Base-by-base conservation (phyloP, 768 basidiomycete genomes). In the Xerocomus spinulosus region DNA sequence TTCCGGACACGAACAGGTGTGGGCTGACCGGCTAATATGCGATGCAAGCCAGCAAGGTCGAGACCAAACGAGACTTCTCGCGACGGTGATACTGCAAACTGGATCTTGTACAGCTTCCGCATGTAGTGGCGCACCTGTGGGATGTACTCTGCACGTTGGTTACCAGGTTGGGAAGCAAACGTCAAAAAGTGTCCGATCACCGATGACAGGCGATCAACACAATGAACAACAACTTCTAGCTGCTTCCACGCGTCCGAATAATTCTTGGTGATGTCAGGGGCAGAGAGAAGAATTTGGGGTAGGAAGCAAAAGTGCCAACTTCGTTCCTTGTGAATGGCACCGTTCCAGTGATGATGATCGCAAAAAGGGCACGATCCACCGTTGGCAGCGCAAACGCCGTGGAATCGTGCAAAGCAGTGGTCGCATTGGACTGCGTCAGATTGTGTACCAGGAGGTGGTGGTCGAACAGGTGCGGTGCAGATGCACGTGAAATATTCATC, bases 341-440 rank as follows among this genome's bases (percentile, higher is more conserved):
- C 89, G 56, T 92, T 89, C 89, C 89, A 92, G 59, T 92, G 90
- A 52, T 90, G 85, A 57, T 90, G 88, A 54, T 92, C 89, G 55
- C 89, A 92, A 72, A 92, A 92, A 0, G 89, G 89, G 61, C 89
- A 92, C 5, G 89, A 92, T 29, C 89, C 90, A n/a, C 89, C 89
- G 53, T 85, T 87, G 55, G 83, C 83, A 10, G 88, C 89, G 57
- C 89, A 92, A 41, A 82, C 76, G 5, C 87, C 88, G 51, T 92
- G 89, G 68, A 92, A 92, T 41, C 88, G 74, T 40, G 89, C 90
- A 62, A 79, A 87, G 53, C 89, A 92, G 56, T 92, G 88, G 60
- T 92, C 89, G 62, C 89, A 92, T 62, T 92, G 90, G 14, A 92
- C 90, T 1, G 90, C 89, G 61, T 91, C 88, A 0, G 90, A 90